Conservation (phyloP, 441 rosid genomes). For the Rhodomyrtus psidioides region DNA sequence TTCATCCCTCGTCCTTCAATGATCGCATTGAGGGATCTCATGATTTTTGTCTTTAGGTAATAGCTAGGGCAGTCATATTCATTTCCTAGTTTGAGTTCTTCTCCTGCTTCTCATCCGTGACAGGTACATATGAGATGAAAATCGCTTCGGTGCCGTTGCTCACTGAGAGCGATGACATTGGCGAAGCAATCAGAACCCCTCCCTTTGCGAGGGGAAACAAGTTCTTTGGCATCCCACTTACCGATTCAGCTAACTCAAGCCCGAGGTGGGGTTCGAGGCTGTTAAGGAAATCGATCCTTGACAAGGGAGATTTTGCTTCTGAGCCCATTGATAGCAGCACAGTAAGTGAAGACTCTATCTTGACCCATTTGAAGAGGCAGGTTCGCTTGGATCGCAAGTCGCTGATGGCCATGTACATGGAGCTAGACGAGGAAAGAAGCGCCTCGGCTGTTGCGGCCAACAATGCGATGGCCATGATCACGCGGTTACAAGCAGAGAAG, state of each 20-base stretch:
- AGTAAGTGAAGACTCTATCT: conserved; percentile 32
- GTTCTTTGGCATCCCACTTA: conserved; percentile 61
- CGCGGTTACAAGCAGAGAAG: conserved; percentile 84
- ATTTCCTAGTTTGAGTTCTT: background rate
- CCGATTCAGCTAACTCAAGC: conserved; percentile 45
- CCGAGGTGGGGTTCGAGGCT: conserved; percentile 47
- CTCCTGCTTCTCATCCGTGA: background rate
- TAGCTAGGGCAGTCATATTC: background rate
- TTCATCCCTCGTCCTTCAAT: background rate
- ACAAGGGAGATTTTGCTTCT: conserved; percentile 35
- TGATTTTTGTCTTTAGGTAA: background rate
- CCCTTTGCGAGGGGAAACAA: conserved; percentile 46
- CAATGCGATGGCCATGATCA: conserved; percentile 98
- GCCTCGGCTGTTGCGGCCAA: conserved; percentile 94
- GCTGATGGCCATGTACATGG: conserved; percentile 72
- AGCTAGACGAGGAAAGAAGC: conserved; percentile 86
- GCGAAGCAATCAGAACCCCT: conserved; percentile 49
- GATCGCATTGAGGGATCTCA: background rate
- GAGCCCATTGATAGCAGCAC: conserved; percentile 29
- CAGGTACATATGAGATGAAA: conserved; percentile 28
- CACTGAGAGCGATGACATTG: conserved; percentile 30
- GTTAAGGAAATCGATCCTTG: conserved; percentile 42
- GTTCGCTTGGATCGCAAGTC: conserved; percentile 75
- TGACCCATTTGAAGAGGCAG: conserved; percentile 59
- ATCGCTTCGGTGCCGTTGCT: conserved; percentile 26